Evolutionary conservation across 2,329 filamentous ascomycete species (phyloP), one percentile per base, ranked within the genome.

Genomic region (Aspergillus sp.): DNA sequence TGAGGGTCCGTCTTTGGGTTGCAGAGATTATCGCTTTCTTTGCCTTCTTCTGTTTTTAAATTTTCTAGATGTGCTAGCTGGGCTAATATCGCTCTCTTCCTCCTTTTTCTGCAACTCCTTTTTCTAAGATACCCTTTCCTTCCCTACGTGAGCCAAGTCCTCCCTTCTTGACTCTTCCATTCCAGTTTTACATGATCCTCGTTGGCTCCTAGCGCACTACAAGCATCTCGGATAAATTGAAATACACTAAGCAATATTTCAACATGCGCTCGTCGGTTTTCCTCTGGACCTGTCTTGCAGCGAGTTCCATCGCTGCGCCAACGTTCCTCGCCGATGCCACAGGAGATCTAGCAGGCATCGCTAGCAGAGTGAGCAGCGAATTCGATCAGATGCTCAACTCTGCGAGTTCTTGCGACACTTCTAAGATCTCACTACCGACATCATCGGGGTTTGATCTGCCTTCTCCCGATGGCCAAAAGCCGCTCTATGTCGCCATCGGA

Each of bases 401-500:
- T 42, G 48, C 53, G 7, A 29, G 57, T 28, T 49, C 55, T 19
- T 70, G 65, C 53, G 63, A 73, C 48, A 48, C 60, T 19, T 64
- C 63, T 50, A 59, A 56, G 10, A 61, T 62, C 29, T 41, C 49
- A 4, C 59, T 69, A 50, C 70, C 71, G 4, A 52, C 65, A 74
- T 79, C 75, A 53, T 73, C 80, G 19, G 19, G 19, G 41, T 73
- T 73, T 5, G 70, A 78, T 10, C 76, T 94, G 5, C 81, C 85
- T 9, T 53, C 73, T 5, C 80, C 79, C 0, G 55, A 72, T 5
- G 85, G 83, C 47, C 73, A 87, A 29, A 72, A 63, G 3, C 75
- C 94, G 43, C 78, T 80, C 62, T 87, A 94, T 68, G 85, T 96
- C 46, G 87, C 85, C 62, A 74, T 96, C 52, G 91, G 91, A 59